Evolutionary conservation across 1,284 basidiomycete species (phyloP), one percentile per base, ranked within the genome.

Genomic region (Ceratobasidium sp.): DNA sequence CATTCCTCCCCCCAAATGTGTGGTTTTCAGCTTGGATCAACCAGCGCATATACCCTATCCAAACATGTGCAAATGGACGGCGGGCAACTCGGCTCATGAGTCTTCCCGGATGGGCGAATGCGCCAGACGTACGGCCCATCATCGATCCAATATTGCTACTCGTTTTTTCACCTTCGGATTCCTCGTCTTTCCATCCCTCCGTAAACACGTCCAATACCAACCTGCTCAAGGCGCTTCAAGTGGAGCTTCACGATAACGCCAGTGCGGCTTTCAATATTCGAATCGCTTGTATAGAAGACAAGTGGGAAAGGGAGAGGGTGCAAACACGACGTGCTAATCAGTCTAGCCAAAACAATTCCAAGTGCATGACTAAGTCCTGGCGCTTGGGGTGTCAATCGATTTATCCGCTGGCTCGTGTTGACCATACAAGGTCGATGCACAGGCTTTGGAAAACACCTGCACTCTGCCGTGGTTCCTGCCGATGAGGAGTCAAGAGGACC

Each of bases 101-200:
- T 51, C 34, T 25, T 49, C 61, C 62, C 66, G 19, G 17, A 37
- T 17, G 19, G n/a, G 68, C 19, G 5, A 49, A 25, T 49, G 57
- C 61, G 54, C 69, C 69, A 43, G 62, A 51, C 43, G 46, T 19
- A 29, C 44, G 69, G 69, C 43, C 43, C 69, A 73, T 73, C 57
- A 73, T 57, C n/a, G 40, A 37, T 17, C 43, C 43, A 37, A 73
- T 73, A 73, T 73, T 62, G 37, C 19, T 32, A 37, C 13, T 49
- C 43, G n/a, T n/a, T 29, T 49, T 61, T 62, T 73, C 19, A 51
- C 44, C 52, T 43, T 9, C 37, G 37, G 44, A 61, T 73, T 40
- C 56, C 13, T 34, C 32, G 44, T 40, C 62, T 44, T 57, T 15
- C 54, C 68, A 25, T 29, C 32, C 44, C 68, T 37, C 15, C 34